phyloP scores from a whole-genome alignment of 805 yeast genomes.

The Lipomyces yamanashiensis region DNA sequence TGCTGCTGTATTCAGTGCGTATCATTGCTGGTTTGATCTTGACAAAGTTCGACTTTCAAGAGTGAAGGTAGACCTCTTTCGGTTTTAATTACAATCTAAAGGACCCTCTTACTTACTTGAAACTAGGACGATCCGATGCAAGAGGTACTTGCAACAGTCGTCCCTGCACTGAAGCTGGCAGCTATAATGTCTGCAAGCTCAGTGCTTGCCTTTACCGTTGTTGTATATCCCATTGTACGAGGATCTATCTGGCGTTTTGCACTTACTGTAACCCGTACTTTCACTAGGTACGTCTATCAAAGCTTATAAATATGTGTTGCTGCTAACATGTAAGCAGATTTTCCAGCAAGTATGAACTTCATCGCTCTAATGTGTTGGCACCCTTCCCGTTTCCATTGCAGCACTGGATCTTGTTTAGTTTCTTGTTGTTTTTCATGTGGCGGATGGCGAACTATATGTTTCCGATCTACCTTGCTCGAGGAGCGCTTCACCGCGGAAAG shows the following conservation, averaged over 20 bases:
- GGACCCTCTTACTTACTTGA: background rate
- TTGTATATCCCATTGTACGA: constrained; percentile 30
- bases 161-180: background rate
- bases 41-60: constrained; percentile 25
- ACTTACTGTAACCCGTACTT: constrained; percentile 11
- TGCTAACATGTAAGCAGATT: constrained; percentile 7
- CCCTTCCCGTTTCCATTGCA: constrained; percentile 30
- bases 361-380: constrained; percentile 26
- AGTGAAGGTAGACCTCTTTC: constrained; percentile 18
- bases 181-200: constrained; percentile 3
- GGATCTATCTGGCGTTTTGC: constrained; percentile 26
- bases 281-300: constrained; percentile 12
- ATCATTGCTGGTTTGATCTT: constrained; percentile 26
- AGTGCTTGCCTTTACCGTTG: background rate
- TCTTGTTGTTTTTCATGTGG: constrained; percentile 31
- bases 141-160: background rate
- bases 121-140: constrained; percentile 30
- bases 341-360: constrained; percentile 20
- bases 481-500: constrained; percentile 45
- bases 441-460: constrained; percentile 40
- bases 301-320: background rate
- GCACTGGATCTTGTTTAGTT: constrained; percentile 31
- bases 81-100: background rate
- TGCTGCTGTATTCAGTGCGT: constrained; percentile 23
- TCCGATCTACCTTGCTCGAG: constrained; percentile 45